Evolutionary conservation across 805 yeast genomes (phyloP).

Genomic region (Candida peoriensis): DNA sequence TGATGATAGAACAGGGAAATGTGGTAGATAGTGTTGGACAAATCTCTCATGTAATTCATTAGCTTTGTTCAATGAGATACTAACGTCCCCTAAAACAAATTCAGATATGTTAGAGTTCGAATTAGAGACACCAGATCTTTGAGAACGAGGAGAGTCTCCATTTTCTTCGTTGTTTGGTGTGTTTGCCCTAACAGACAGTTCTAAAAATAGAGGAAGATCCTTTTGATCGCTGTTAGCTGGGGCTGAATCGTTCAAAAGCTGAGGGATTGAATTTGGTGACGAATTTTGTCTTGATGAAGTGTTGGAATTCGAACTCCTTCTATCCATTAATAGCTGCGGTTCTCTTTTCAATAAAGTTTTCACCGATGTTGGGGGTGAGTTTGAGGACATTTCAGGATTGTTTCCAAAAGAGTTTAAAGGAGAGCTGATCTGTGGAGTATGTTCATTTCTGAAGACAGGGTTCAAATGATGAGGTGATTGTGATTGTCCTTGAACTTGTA

Average conservation of each 20-base stretch:
- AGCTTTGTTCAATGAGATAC: constrained; percentile 62
- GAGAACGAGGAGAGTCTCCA: constrained; percentile 18
- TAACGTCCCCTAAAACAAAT: constrained; percentile 73
- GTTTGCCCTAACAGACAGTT: constrained; percentile 36
- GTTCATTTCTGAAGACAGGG: constrained; percentile 9
- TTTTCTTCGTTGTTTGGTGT: constrained; percentile 17
- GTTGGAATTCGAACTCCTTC: constrained; percentile 20
- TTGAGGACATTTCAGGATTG: constrained; percentile 5
- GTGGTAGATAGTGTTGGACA: constrained; percentile 62
- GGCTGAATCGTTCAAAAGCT: constrained; percentile 38
- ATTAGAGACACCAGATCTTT: constrained; percentile 20
- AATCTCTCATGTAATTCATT: constrained; percentile 67
- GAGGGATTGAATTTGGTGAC: constrained; percentile 25
- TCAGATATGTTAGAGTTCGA: constrained; percentile 41
- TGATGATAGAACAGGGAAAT: constrained; percentile 72
- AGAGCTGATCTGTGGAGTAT: constrained; percentile 17
- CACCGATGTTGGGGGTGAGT: constrained; percentile 26
- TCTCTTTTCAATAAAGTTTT: constrained; percentile 42
- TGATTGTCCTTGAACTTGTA: constrained; percentile 1
- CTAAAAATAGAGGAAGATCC: constrained; percentile 38
- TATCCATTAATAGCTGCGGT: constrained; percentile 35
- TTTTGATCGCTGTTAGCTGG: constrained; percentile 32
- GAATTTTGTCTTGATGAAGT: constrained; percentile 19
- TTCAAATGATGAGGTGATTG: constrained; percentile 6
- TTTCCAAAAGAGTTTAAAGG: constrained; percentile 13